Evolutionary conservation across 305 asterid genomes (phyloP), one percentile per base, ranked within the genome.

Genomic region (Coffea humblotiana): DNA sequence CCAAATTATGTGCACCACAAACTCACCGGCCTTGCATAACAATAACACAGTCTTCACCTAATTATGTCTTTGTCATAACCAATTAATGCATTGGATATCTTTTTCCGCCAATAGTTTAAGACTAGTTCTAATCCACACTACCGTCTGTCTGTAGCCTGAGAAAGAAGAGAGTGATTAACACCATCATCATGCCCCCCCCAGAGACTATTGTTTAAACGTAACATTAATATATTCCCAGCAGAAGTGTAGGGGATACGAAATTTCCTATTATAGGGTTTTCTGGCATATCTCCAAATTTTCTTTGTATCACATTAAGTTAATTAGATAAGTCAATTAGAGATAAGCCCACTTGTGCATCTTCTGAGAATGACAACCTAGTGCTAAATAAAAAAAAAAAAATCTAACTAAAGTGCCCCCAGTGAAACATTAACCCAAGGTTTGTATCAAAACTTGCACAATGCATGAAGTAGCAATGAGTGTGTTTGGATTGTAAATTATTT

Each of bases 51-150:
- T 37, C 25, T 49, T 80, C 58, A 66, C 84, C 86, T 77, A 81
- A 84, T 51, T 78, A 16, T 81, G 82, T 77, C 80, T 35, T 25
- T 60, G 49, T 84, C 82, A 74, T 43, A 3, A 49, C 63, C 68
- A 40, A 27, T 15, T 15, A 47, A 58, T 47, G 48, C 2, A 23
- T 58, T 75, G 71, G 58, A 25, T 13, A 14, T 19, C 3, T 2
- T 51, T 32, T 10, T 48, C 29, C 43, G n/a, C 49, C 49, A 70
- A 70, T 21, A 11, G 21, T 10, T 48, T n/a, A 37, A 3, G 43
- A 40, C 40, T 19, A n/a, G 18, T 37, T 69, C 52, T 1, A 69
- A 69, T 6, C 51, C 40, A 40, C 43, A 40, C 21, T 40, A 69
- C 7, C 19, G 27, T 40, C 19, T 35, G 15, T 40, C 19, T 35